phyloP scores from a whole-genome alignment of 805 yeast genomes.

The Saccharomycopsis guyanensis region DNA sequence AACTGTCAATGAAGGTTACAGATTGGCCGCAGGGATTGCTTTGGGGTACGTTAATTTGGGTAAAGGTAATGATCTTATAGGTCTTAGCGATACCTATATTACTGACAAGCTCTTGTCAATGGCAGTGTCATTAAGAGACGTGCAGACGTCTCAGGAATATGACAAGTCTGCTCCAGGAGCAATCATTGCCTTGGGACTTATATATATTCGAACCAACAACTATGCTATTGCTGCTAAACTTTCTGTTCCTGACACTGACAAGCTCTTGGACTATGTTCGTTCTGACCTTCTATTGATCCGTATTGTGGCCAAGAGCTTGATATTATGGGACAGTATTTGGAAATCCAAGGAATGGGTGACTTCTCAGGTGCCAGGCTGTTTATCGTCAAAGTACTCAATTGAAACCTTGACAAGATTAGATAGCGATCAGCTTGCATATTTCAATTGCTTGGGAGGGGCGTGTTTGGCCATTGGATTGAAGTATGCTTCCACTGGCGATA shows the following conservation, averaged over 20 bases:
- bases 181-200: constrained; percentile 63
- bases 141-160: constrained; percentile 46
- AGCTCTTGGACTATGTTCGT: constrained; percentile 58
- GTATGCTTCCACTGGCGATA: constrained; percentile 63
- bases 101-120: constrained; percentile 51
- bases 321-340: constrained; percentile 65
- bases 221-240: constrained; percentile 51
- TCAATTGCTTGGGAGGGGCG: constrained; percentile 65
- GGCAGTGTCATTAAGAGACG: constrained; percentile 55
- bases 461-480: constrained; percentile 68
- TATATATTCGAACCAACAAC: constrained; percentile 63
- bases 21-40: constrained; percentile 83
- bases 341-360: constrained; percentile 47
- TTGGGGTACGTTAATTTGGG: constrained; percentile 81
- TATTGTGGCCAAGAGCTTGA: constrained; percentile 53
- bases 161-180: constrained; percentile 68
- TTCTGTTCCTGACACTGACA: constrained; percentile 50
- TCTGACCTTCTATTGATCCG: constrained; percentile 72
- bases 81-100: constrained; percentile 54
- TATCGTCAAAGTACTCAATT: constrained; percentile 29
- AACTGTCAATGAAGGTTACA: constrained; percentile 67
- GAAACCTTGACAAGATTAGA: constrained; percentile 35
- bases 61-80: constrained; percentile 53
- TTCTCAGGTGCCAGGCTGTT: constrained; percentile 43
- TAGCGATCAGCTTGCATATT: constrained; percentile 49